Percentiles rank a stretch among this genome's conserved stretches.
Conservation (phyloP, 2,329 filamentous ascomycete genomes). For the Diaporthe citriasiana region DNA sequence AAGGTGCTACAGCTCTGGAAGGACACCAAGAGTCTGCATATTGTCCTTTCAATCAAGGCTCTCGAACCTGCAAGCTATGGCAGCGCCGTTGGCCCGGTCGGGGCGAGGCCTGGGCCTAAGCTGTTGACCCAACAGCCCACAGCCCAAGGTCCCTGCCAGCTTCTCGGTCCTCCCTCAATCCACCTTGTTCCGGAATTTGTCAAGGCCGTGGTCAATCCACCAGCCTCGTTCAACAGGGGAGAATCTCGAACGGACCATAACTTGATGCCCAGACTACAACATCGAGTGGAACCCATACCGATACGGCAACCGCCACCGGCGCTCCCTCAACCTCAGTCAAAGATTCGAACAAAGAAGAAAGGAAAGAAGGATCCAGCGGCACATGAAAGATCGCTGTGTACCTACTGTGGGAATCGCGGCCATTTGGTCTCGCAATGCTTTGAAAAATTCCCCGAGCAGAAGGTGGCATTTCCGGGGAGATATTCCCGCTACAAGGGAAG, state of each 20-base stretch:
- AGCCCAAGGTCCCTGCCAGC: background rate
- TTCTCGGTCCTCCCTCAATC: background rate
- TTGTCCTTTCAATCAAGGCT: background rate
- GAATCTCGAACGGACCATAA: background rate
- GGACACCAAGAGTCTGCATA: background rate
- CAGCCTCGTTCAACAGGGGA: background rate
- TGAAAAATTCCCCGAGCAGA: constrained; percentile 22
- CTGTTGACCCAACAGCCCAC: background rate
- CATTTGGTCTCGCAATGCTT: constrained; percentile 19
- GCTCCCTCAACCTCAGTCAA: background rate
- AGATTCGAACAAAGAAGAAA: background rate
- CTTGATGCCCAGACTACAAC: background rate
- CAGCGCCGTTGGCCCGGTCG: too few relatives aligned
- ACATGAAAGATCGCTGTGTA: background rate
- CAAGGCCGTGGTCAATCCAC: too few relatives aligned
- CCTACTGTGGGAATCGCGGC: background rate
- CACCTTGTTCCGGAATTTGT: background rate
- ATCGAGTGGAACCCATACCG: background rate
- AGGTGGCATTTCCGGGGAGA: background rate
- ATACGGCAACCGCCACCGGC: background rate
- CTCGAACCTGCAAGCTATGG: background rate
- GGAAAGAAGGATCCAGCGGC: background rate
- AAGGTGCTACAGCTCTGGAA: constrained; percentile 4
- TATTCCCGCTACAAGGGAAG: background rate
- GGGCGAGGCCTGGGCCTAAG: background rate